These are phyloP conservation scores for Aspergillus jensenii DNA, from an alignment of 2,329 filamentous ascomycete genomes.

Conservation along the genomic window DNA sequence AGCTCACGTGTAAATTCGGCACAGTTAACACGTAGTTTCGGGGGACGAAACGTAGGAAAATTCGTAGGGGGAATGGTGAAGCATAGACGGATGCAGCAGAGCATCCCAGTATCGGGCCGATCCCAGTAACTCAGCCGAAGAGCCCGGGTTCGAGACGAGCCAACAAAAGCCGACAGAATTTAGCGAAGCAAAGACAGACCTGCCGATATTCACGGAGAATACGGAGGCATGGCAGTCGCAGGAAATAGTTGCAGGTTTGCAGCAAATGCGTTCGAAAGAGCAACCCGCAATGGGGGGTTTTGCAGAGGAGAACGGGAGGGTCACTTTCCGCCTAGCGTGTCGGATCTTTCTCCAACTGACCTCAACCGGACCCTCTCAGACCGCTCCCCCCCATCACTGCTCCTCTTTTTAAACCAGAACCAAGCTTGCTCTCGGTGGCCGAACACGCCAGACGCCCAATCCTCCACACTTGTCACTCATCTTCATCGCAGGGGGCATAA, in stretches of 20 bases:
- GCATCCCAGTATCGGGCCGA: conserved; percentile 4
- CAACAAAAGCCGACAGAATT: not conserved
- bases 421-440: conserved; percentile 17
- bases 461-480: not conserved
- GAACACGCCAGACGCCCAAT: conserved; percentile 9
- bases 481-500: not conserved
- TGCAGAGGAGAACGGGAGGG: not conserved
- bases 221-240: not conserved
- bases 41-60: not conserved
- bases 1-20: conserved; percentile 3
- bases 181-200: not conserved
- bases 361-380: conserved; percentile 6
- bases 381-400: conserved; percentile 10
- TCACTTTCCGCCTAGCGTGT: conserved; percentile 11
- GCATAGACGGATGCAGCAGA: conserved; percentile 4
- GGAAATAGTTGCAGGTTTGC: conserved; percentile 6
- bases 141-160: not conserved
- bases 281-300: conserved; percentile 6
- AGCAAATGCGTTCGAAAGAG: conserved; percentile 4
- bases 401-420: conserved; percentile 5
- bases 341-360: not conserved
- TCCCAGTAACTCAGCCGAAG: not conserved
- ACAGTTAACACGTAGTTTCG: not conserved
- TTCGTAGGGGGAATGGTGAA: not conserved
- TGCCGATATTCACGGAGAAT: not conserved